Conservation (phyloP, 176 grass and related monocot species). For the Raddia distichophylla region DNA sequence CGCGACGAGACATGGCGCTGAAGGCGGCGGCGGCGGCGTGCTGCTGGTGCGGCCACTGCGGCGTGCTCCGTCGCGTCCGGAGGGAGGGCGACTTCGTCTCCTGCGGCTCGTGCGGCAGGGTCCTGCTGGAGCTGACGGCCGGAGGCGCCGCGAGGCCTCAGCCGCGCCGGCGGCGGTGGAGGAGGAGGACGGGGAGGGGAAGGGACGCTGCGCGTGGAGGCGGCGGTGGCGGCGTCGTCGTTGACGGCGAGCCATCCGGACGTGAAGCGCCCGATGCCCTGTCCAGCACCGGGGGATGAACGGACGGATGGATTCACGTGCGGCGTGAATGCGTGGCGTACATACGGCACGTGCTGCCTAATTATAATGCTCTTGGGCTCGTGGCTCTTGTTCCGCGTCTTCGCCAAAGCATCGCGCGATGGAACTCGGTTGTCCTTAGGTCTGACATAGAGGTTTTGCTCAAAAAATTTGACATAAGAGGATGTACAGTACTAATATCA, state of each 20-base stretch:
- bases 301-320: background rate
- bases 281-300: background rate
- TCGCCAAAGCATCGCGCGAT: too few relatives aligned
- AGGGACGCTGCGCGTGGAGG: background rate
- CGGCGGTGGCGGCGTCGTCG: background rate
- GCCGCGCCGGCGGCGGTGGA: background rate
- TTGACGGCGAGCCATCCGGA: background rate
- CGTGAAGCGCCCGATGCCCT: slow-evolving; percentile 36
- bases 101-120: slow-evolving; percentile 41
- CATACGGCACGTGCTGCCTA: too few relatives aligned
- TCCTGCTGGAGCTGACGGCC: slow-evolving; percentile 30
- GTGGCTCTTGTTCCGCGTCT: too few relatives aligned
- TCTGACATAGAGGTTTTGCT: too few relatives aligned
- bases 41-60: slow-evolving; percentile 52
- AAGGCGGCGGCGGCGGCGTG: background rate
- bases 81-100: slow-evolving; percentile 40
- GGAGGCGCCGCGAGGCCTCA: background rate
- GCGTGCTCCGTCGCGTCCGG: slow-evolving; percentile 31
- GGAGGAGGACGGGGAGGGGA: background rate
- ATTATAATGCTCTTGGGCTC: too few relatives aligned
- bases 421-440: too few relatives aligned
- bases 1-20: background rate
- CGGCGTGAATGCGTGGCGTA: too few relatives aligned
- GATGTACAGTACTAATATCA: too few relatives aligned
- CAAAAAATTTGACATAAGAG: too few relatives aligned